Percentiles rank a stretch among this genome's conserved stretches.
These are phyloP conservation scores for Syzygium malaccense DNA, from an alignment of 441 rosid species.

Conservation along the genomic window DNA sequence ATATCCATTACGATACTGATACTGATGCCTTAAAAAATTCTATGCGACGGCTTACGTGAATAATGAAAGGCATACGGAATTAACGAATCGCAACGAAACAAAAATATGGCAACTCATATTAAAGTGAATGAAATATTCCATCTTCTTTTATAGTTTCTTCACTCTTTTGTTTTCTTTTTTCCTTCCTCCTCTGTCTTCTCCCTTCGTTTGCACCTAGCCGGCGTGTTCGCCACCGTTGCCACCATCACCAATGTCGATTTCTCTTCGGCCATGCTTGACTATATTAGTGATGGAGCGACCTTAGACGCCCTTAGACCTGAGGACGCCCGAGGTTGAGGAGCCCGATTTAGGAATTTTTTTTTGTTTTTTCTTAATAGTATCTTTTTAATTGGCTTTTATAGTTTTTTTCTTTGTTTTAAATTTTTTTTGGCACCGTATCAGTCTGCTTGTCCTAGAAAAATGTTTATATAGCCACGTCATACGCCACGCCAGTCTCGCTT, in stretches of 20 bases:
- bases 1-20: fast-evolving
- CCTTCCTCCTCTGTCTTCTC: no score
- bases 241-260: no score
- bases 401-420: no score
- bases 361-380: no score
- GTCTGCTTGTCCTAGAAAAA: not conserved
- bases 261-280: no score
- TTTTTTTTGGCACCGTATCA: not conserved
- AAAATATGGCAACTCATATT: not conserved
- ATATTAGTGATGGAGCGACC: no score
- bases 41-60: not conserved
- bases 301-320: no score
- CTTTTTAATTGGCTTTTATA: no score
- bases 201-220: not conserved
- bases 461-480: not conserved
- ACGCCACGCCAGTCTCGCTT: not conserved
- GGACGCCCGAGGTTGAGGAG: no score
- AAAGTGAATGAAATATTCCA: not conserved
- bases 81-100: not conserved
- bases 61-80: not conserved
- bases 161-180: not conserved
- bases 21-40: no score
- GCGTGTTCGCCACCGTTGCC: no score
- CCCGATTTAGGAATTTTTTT: no score
- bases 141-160: not conserved